These are phyloP conservation scores for Aspergillus leporis DNA, from an alignment of 495 filamentous ascomycete genomes.

Conservation along the genomic window DNA sequence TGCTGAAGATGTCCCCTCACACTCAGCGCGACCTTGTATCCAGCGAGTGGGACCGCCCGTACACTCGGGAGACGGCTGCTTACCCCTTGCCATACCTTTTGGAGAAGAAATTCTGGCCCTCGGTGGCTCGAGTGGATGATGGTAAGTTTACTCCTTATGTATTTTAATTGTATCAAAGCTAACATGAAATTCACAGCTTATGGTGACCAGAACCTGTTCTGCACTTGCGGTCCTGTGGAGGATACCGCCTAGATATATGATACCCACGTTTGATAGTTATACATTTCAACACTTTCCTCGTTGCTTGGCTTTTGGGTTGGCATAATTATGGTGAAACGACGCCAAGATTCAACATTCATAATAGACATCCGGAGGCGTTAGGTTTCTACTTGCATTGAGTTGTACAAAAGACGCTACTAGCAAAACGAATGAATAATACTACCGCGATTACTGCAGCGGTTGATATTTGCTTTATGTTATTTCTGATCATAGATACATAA, in stretches of 20 bases:
- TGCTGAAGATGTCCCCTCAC: slow-evolving; percentile 91
- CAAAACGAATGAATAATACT: neutral
- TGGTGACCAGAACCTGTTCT: slow-evolving; percentile 92
- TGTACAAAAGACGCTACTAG: neutral
- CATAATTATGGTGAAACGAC: slow-evolving; percentile 9
- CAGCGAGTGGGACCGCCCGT: slow-evolving; percentile 72
- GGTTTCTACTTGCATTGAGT: slow-evolving; percentile 4
- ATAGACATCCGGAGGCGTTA: slow-evolving; percentile 19
- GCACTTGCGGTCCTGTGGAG: slow-evolving; percentile 84
- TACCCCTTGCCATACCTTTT: slow-evolving; percentile 83
- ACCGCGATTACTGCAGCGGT: neutral
- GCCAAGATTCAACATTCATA: slow-evolving; percentile 28
- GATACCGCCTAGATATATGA: slow-evolving; percentile 45
- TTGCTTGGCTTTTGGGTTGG: slow-evolving; percentile 10
- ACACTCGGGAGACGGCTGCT: slow-evolving; percentile 80
- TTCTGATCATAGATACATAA: no score
- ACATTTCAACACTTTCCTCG: slow-evolving; percentile 18
- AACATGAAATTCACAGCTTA: slow-evolving; percentile 58
- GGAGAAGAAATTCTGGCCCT: slow-evolving; percentile 99
- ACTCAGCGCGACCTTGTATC: slow-evolving; percentile 76
- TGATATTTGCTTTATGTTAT: neutral
- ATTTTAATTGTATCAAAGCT: slow-evolving; percentile 10
- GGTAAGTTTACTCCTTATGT: slow-evolving; percentile 52
- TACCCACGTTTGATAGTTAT: slow-evolving; percentile 38
- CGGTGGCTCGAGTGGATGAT: slow-evolving; percentile 86